Evolutionary conservation across 352 stramenopile genomes (phyloP).

Genomic region (Phytopythium mirpurense): DNA sequence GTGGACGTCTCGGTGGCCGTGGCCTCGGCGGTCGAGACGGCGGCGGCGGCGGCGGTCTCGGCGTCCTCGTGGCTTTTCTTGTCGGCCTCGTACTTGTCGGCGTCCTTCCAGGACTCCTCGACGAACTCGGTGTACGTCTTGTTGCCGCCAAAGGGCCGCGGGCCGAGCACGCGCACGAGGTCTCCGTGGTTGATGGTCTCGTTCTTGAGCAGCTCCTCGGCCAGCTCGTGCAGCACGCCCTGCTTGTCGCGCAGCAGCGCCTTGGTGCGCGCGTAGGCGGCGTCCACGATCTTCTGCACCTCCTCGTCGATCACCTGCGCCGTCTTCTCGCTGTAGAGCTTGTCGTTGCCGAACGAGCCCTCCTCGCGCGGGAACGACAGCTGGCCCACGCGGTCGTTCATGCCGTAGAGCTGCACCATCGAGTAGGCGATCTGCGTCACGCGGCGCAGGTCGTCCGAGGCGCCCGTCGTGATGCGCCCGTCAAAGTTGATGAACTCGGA

Average conservation of each 20-base stretch:
- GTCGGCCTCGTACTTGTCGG: conserved; percentile 74
- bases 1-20: conserved; percentile 16
- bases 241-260: conserved; percentile 94
- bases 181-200: conserved; percentile 99
- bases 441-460: conserved; percentile 90
- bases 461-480: conserved; percentile 95
- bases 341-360: conserved; percentile 74
- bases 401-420: conserved; percentile 98
- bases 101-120: conserved; percentile 84
- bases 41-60: neutral
- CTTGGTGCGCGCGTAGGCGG: conserved; percentile 96
- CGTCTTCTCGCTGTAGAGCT: conserved; percentile 98
- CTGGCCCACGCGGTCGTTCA: conserved; percentile 97
- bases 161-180: conserved; percentile 93
- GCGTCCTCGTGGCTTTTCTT: conserved; percentile 36
- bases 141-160: conserved; percentile 92
- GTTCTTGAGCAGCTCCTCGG: conserved; percentile 95
- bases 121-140: conserved; percentile 96
- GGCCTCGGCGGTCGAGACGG: neutral
- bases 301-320: conserved; percentile 98
- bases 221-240: conserved; percentile 89
- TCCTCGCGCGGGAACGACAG: conserved; percentile 95
- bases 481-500: conserved; percentile 98
- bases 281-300: conserved; percentile 95
- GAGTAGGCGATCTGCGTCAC: conserved; percentile 96